phyloP scores from a whole-genome alignment of 2,329 filamentous ascomycete species.

The Graphium sp. region DNA sequence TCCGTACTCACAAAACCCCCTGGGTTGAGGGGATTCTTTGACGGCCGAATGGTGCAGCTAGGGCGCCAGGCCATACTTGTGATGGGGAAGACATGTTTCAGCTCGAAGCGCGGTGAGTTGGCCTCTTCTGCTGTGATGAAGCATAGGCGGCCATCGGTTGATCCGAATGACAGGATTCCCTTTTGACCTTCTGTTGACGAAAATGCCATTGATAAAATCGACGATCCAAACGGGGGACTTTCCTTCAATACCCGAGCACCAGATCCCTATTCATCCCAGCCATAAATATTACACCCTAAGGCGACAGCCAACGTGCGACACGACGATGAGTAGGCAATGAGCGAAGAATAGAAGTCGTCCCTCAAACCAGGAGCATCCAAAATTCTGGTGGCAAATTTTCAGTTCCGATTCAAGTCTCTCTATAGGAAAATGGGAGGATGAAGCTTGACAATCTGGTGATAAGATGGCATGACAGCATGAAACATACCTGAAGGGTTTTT shows the following conservation, averaged over 20 bases:
- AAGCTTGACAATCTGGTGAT: no score
- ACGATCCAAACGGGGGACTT: slow-evolving; percentile 16
- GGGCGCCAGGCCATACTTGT: slow-evolving; percentile 75
- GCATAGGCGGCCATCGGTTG: slow-evolving; percentile 58
- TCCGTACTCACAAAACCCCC: slow-evolving; percentile 48
- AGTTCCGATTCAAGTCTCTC: no score
- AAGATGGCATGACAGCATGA: neutral
- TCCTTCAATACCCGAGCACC: slow-evolving; percentile 40
- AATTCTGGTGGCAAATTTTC: slow-evolving; percentile 30
- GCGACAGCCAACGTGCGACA: slow-evolving; percentile 70
- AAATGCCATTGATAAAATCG: slow-evolving; percentile 77
- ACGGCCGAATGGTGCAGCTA: slow-evolving; percentile 31
- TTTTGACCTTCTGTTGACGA: slow-evolving; percentile 62
- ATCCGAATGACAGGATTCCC: slow-evolving; percentile 70
- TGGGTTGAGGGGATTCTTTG: slow-evolving; percentile 27
- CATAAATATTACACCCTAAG: slow-evolving; percentile 61
- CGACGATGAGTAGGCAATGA: slow-evolving; percentile 68
- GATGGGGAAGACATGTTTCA: slow-evolving; percentile 54
- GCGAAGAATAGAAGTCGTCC: slow-evolving; percentile 90
- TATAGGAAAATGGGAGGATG: neutral
- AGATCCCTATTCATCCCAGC: slow-evolving; percentile 68
- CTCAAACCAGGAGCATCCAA: slow-evolving; percentile 78
- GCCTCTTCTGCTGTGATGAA: slow-evolving; percentile 64
- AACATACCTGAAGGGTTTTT: slow-evolving; percentile 7
- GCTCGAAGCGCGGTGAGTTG: slow-evolving; percentile 53